These are phyloP conservation scores for Rhizoclosmatium globosum DNA, from an alignment of 192 early-diverging fungal species.

Conservation along the genomic window DNA sequence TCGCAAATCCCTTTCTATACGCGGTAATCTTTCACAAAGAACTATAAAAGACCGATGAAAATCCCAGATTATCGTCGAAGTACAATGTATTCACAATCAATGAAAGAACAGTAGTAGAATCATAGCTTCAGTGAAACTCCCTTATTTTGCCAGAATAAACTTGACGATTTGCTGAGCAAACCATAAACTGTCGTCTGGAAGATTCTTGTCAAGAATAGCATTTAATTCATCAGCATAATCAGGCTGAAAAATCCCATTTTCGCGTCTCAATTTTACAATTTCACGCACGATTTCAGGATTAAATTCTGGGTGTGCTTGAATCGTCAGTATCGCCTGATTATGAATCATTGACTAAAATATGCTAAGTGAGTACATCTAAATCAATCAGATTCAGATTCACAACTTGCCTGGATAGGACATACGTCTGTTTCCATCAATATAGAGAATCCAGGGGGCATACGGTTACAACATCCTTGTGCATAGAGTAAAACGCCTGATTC, in stretches of 20 bases:
- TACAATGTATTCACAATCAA: too few species aligned
- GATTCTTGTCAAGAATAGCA: slow-evolving; percentile 11
- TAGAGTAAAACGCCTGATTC: slow-evolving; percentile 57
- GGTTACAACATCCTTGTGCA: slow-evolving; percentile 76
- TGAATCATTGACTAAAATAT: slow-evolving; percentile 16
- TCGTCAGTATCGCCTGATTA: slow-evolving; percentile 17
- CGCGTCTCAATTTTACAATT: slow-evolving; percentile 23
- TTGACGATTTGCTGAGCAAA: slow-evolving; percentile 18
- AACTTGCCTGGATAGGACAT: slow-evolving; percentile 64
- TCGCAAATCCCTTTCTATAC: too few species aligned
- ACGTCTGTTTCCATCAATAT: slow-evolving; percentile 60
- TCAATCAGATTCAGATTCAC: background rate
- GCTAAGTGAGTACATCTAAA: background rate
- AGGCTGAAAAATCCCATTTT: slow-evolving; percentile 8
- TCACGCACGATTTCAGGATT: slow-evolving; percentile 1
- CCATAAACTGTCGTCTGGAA: slow-evolving; percentile 10
- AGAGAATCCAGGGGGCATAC: slow-evolving; percentile 67
- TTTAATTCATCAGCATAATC: slow-evolving; percentile 4
- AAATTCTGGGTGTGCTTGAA: slow-evolving; percentile 40
- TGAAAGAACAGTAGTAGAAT: too few species aligned
- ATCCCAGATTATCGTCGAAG: too few species aligned
- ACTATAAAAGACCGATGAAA: too few species aligned
- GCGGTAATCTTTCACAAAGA: too few species aligned
- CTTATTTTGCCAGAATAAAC: background rate
- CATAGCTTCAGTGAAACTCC: background rate